These are phyloP conservation scores for Catenaria anguillulae DNA, from an alignment of 371 early-diverging fungal species.

Conservation along the genomic window DNA sequence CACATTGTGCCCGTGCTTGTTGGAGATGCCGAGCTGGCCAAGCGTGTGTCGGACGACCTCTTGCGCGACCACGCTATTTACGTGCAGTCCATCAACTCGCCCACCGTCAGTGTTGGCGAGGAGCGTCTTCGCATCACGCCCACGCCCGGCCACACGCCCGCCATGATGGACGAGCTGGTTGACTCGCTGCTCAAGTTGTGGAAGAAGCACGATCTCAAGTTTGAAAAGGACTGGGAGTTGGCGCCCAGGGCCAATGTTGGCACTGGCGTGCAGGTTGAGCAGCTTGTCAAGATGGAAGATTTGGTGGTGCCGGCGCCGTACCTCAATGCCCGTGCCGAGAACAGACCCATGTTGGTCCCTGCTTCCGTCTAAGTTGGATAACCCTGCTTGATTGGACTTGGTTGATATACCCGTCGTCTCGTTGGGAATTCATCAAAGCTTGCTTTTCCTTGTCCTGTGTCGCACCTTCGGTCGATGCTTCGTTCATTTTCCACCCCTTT, in stretches of 20 bases:
- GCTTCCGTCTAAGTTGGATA: too few relatives aligned
- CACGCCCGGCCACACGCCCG: slow-evolving; percentile 75
- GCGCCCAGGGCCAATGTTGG: slow-evolving; percentile 3
- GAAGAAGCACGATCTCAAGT: slow-evolving; percentile 66
- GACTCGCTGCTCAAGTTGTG: slow-evolving; percentile 73
- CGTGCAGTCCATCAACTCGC: slow-evolving; percentile 95
- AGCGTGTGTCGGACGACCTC: slow-evolving; percentile 80
- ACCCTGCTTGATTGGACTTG: too few relatives aligned
- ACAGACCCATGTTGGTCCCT: neutral
- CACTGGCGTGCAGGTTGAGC: neutral
- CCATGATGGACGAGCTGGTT: slow-evolving; percentile 69
- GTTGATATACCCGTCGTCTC: too few relatives aligned
- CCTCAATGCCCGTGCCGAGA: neutral
- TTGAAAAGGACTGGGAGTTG: slow-evolving; percentile 58
- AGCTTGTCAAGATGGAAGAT: slow-evolving; percentile 8
- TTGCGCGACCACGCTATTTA: slow-evolving; percentile 79
- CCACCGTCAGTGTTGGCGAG: slow-evolving; percentile 87
- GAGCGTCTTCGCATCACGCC: slow-evolving; percentile 97
- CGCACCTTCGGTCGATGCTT: too few relatives aligned
- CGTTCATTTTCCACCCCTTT: too few relatives aligned
- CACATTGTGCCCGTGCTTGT: slow-evolving; percentile 96
- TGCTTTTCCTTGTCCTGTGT: too few relatives aligned
- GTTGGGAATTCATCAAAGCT: too few relatives aligned
- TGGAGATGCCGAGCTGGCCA: slow-evolving; percentile 87
- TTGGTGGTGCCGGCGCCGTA: neutral